Evolutionary conservation across 163 green algal species (phyloP), one percentile per base, ranked within the genome.

Genomic region (Prototheca cutis): DNA sequence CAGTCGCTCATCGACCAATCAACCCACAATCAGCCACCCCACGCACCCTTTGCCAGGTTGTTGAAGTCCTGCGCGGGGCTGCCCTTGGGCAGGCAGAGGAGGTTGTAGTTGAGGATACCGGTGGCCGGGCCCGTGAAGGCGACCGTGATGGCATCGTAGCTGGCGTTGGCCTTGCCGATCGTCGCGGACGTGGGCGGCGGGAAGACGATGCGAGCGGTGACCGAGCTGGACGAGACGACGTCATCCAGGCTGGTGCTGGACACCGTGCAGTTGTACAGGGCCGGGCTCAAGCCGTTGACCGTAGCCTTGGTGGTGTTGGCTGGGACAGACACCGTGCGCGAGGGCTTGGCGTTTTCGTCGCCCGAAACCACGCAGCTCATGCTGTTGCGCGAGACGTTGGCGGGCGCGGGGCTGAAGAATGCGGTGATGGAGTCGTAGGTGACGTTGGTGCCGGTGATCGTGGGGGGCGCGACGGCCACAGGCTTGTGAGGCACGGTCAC

Each of bases 261-360:
- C 25, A 56, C 10, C 25, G 49, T 56, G 61, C 61, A 67, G 32
- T 34, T 59, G 49, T 67, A 67, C 25, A 36, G 21, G 29, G 51
- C 61, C 31, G 61, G 61, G 48, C 30, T n/a, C 29, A 67, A 30
- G n/a, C 45, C 59, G 4, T 31, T 32, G 45, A 67, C 42, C 4
- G 27, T 55, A 23, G 61, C 49, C 5, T 19, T 39, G 2, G 61
- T 61, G 32, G 23, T 25, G 49, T 52, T 31, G 23, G 61, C 51
- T n/a, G n/a, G 10, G 36, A 13, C 36, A 8, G 36, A 13, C 36
- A 45, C 36, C 10, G 36, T 45, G 10, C 8, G 10, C 27, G 61
- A 23, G n/a, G 61, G 32, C 45, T 34, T 7, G 19, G 34, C 32
- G 15, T 29, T 53, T 24, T 13, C 28, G 27, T 24, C 13, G 21